These are phyloP conservation scores for Scalesia atractyloides DNA, from an alignment of 129 eudicot genomes.

Conservation along the genomic window DNA sequence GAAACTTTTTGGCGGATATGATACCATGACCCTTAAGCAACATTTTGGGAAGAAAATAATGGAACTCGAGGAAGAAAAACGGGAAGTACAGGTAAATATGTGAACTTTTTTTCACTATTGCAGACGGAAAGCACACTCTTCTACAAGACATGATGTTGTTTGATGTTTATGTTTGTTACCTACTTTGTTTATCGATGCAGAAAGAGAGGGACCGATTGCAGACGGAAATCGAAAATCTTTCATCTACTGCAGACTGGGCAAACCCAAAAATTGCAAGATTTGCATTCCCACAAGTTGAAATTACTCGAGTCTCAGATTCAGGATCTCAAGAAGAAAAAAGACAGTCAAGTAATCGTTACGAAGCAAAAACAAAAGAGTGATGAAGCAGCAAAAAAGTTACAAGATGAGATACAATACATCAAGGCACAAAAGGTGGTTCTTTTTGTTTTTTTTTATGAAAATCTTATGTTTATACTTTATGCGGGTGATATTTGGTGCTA, in stretches of 20 bases:
- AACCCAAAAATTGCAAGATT: conserved; percentile 82
- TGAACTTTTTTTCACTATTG: not conserved
- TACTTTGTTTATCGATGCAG: conserved; percentile 45
- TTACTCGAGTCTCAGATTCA: conserved; percentile 94
- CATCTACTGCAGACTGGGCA: conserved; percentile 88
- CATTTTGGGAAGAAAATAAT: conserved; percentile 93
- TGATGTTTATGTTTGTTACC: not conserved
- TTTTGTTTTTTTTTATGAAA: not conserved
- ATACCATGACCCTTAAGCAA: conserved; percentile 89
- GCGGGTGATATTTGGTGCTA: conserved; percentile 17
- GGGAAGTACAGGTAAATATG: conserved; percentile 74
- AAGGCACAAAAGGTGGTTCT: conserved; percentile 94
- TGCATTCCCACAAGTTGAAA: conserved; percentile 87
- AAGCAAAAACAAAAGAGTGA: conserved; percentile 99
- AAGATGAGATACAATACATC: conserved; percentile 96
- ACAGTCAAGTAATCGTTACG: conserved; percentile 86
- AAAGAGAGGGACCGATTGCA: conserved; percentile 83
- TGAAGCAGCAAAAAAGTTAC: conserved; percentile 88
- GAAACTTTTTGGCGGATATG: conserved; percentile 88
- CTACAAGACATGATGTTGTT: not conserved
- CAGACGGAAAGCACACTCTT: no score
- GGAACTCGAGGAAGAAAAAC: conserved; percentile 98
- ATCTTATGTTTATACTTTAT: not conserved
- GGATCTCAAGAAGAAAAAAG: conserved; percentile 97
- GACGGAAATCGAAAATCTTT: conserved; percentile 87